Base-by-base conservation (phyloP, 805 yeast species). In the Yarrowia sp. region DNA sequence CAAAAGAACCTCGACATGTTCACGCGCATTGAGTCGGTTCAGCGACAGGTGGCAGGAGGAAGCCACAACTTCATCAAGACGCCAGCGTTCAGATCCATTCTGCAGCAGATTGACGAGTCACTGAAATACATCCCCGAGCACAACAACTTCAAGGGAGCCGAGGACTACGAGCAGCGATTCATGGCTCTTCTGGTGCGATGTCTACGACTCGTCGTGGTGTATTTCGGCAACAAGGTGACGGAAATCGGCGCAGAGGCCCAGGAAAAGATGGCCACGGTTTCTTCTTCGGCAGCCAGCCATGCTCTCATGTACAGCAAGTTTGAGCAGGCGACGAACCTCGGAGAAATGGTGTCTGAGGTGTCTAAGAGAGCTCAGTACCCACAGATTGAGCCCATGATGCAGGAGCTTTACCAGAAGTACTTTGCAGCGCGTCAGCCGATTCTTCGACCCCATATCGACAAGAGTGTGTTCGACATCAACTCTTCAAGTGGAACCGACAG, bases 111-210 rank as follows among this genome's bases (percentile, higher is more conserved):
- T 53, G 96, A 91, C 69, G 75, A 73, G 14, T 89, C 96, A 33
- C 73, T 92, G 36, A 73, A 69, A 1, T 92, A 89, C 70, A 78
- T 85, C 5, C 76, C 78, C 8, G 73, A 75, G 2, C 81, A 85
- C 60, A 72, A 77, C 6, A 84, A 84, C 63, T 87, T 87, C 68
- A 84, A 82, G 69, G 96, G 91, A 61, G 76, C 82, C 10, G 93
- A 85, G 25, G 69, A 83, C 1, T 90, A 88, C 70, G 80, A 80
- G 51, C 82, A 84, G 65, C 81, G 92, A 63, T 90, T 89, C 74
- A 83, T 88, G 65, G 96, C 89, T 68, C 89, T 97, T 68, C 78
- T 90, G 80, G 84, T 92, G 1, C 80, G 97, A 63, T 86, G 96
- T 1, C 78, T 90, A 49, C 84, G 94, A 0, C 76, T 93, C 63